Evolutionary conservation across 2,329 filamentous ascomycete species (phyloP).

Genomic region (Talaromyces sp.): DNA sequence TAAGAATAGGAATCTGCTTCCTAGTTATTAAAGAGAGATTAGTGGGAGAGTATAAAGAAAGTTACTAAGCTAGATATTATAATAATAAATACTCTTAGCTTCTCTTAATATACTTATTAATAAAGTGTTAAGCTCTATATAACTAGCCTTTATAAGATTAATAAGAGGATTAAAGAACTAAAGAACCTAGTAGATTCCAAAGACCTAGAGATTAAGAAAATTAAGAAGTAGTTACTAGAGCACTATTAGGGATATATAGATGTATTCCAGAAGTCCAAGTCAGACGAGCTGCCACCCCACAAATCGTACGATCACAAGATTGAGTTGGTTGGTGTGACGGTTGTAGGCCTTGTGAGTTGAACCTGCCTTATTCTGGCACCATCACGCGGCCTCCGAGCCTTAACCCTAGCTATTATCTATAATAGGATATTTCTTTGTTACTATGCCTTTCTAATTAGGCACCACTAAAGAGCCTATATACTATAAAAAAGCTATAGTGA

Average conservation of each 20-base stretch:
- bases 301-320: slow-evolving; percentile 5
- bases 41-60: background rate
- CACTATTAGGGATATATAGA: background rate
- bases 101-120: background rate
- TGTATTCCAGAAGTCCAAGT: background rate
- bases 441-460: no score
- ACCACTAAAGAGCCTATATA: no score
- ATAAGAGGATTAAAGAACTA: background rate
- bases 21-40: no score
- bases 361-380: no score
- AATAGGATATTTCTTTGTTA: no score
- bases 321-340: no score
- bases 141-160: slow-evolving; percentile 7
- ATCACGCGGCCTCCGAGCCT: no score
- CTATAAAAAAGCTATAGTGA: no score
- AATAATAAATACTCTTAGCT: background rate
- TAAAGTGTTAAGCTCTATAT: background rate
- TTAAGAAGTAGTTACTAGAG: background rate
- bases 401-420: no score
- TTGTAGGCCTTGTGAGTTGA: no score
- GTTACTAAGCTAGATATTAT: background rate
- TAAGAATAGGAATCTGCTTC: no score
- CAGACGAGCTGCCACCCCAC: background rate
- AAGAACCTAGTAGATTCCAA: no score
- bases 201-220: background rate